Conservation (phyloP, 2,329 filamentous ascomycete species). For the Neofusicoccum ribis region DNA sequence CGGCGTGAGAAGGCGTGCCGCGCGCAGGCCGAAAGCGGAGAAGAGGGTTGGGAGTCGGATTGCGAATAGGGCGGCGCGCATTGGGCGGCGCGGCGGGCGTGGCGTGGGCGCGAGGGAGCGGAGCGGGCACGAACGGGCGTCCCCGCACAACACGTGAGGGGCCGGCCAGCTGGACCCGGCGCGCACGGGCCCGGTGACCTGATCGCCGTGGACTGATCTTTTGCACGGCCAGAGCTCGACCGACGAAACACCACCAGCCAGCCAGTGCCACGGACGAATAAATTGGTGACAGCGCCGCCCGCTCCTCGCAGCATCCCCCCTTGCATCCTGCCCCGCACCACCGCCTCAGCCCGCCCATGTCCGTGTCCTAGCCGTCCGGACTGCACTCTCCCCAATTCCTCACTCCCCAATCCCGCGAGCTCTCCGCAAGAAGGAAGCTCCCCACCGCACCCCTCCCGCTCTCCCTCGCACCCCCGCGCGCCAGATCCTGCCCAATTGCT, state of each 20-base stretch:
- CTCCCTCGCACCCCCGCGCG: neutral
- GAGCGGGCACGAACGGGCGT: neutral
- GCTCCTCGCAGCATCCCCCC: neutral
- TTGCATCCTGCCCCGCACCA: neutral
- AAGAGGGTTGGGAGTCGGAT: neutral
- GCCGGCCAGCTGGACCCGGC: neutral
- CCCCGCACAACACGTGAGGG: conserved; percentile 16
- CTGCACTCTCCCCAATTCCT: neutral
- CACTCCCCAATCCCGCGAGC: neutral
- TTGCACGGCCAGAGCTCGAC: conserved; percentile 5
- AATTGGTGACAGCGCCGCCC: conserved; percentile 15
- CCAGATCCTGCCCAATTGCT: neutral
- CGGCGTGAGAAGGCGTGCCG: neutral
- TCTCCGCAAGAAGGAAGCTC: neutral
- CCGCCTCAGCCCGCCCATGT: neutral
- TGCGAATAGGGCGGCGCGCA: conserved; percentile 7
- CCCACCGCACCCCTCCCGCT: neutral
- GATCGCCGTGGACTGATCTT: conserved; percentile 19
- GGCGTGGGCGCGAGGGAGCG: neutral
- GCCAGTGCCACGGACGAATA: conserved; percentile 18
- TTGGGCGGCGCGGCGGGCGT: neutral
- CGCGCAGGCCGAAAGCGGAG: conserved; percentile 3
- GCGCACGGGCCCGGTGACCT: conserved; percentile 15
- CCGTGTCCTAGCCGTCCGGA: neutral
- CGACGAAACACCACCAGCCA: neutral